Base-by-base conservation (phyloP, 768 basidiomycete species). In the Macrolepiota fuliginosa region DNA sequence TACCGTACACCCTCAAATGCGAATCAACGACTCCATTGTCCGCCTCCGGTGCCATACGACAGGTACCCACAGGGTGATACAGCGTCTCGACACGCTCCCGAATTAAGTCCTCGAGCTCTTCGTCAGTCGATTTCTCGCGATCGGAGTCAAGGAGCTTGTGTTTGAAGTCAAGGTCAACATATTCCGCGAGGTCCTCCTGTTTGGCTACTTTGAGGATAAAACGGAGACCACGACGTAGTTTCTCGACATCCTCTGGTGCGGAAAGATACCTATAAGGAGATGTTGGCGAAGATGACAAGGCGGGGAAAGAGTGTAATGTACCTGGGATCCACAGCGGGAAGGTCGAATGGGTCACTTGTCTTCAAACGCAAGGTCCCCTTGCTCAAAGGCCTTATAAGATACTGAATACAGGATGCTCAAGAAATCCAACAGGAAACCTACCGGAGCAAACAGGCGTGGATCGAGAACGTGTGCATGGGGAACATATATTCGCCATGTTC, bases 21-120 rank as follows among this genome's bases (percentile, higher is more conserved):
- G 74, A 71, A 64, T 81, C 77, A 5, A 82, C 79, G n/a, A 81
- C 80, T 5, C 81, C 80, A 4, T 73, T 69, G 27, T 76, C 71
- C 19, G 70, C 70, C 10, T 67, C 64, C 17, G 77, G 75, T 12
- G 79, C 79, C 79, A 81, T 82, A 24, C 79, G 73, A 57, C 79
- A 81, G 10, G 79, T 79, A 58, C 76, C 72, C 11, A 76, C 62
- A 0, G 80, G 80, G 64, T 82, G 81, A 59, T 81, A 81, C 35
- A 80, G 65, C 0, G 80, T 82, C 63, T 81, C 78, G 4, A 78
- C 74, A 15, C 80, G 73, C 50, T 74, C 73, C 32, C 70, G 70
- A 22, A 81, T 71, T 17, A 78, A 61, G n/a, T 74, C 72, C 50
- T 75, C 70, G 13, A 82, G 65, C 35, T 79, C 77, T 40, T 69